These are phyloP conservation scores for Backusella liffmaniae DNA, from an alignment of 192 early-diverging fungal genomes.

Conservation along the genomic window DNA sequence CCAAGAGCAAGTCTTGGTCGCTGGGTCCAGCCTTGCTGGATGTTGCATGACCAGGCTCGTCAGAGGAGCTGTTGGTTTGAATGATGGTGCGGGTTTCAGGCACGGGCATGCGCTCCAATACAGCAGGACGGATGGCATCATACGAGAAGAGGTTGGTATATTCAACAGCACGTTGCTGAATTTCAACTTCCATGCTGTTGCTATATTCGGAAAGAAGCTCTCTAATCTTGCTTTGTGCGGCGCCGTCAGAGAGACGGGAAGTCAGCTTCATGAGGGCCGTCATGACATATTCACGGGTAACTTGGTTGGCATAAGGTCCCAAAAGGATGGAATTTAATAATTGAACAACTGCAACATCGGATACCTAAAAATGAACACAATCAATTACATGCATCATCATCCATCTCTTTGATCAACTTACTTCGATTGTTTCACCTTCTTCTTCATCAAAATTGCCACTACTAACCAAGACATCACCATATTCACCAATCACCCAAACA, in stretches of 20 bases:
- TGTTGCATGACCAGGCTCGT: neutral
- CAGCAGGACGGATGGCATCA: slow-evolving; percentile 66
- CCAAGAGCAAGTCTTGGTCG: slow-evolving; percentile 60
- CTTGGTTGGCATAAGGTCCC: slow-evolving; percentile 77
- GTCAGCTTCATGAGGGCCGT: slow-evolving; percentile 90
- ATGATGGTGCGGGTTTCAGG: slow-evolving; percentile 54
- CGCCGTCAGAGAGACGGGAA: slow-evolving; percentile 65
- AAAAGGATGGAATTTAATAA: slow-evolving; percentile 73
- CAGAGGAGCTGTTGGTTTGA: slow-evolving; percentile 23
- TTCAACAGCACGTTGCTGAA: slow-evolving; percentile 95
- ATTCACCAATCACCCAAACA: slow-evolving; percentile 96
- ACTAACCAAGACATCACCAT: slow-evolving; percentile 85
- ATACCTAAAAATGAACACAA: slow-evolving; percentile 34
- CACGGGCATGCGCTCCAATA: slow-evolving; percentile 94
- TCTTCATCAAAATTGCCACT: slow-evolving; percentile 64
- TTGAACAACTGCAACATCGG: slow-evolving; percentile 73
- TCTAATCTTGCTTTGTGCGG: slow-evolving; percentile 52
- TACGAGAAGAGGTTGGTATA: slow-evolving; percentile 79
- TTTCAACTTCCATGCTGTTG: slow-evolving; percentile 82
- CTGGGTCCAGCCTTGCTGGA: slow-evolving; percentile 41
- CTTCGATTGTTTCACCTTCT: slow-evolving; percentile 58
- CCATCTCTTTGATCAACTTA: slow-evolving; percentile 18
- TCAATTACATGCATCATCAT: no score
- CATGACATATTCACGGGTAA: slow-evolving; percentile 80
- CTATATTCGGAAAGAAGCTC: slow-evolving; percentile 59